phyloP scores from a whole-genome alignment of 257 asterid species.

The Gentiana macrophylla region DNA sequence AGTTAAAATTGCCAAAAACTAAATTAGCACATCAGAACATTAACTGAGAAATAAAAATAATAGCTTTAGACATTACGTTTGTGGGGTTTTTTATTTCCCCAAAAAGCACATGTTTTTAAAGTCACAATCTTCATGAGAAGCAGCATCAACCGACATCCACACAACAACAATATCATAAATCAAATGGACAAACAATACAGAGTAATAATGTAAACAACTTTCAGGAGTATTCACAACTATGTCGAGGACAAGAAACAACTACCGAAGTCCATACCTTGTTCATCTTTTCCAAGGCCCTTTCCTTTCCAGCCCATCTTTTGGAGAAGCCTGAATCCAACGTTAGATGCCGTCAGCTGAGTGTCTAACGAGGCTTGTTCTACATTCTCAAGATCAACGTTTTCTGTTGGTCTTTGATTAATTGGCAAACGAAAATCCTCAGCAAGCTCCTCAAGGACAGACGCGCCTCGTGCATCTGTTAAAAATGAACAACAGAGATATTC shows the following conservation, averaged over 20 bases:
- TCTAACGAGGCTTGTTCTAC: constrained; percentile 97
- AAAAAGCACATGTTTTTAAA: background rate
- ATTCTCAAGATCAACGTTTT: constrained; percentile 78
- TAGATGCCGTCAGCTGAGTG: constrained; percentile 62
- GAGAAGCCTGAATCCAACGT: constrained; percentile 83
- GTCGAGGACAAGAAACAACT: too few relatives aligned
- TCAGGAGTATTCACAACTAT: too few relatives aligned
- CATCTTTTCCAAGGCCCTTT: constrained; percentile 94
- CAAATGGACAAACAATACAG: too few relatives aligned
- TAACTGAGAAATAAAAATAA: too few relatives aligned
- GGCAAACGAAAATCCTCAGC: constrained; percentile 90
- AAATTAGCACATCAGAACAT: too few relatives aligned
- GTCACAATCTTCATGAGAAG: background rate
- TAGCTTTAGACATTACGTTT: too few relatives aligned
- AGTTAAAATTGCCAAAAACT: constrained; percentile 3
- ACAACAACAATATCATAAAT: too few relatives aligned
- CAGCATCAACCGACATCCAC: too few relatives aligned
- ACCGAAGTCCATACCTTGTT: constrained; percentile 55
- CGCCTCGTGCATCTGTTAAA: constrained; percentile 50
- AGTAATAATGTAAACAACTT: too few relatives aligned
- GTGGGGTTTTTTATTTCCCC: too few relatives aligned
- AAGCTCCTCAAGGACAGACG: constrained; percentile 79
- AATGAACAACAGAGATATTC: background rate
- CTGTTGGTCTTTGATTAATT: constrained; percentile 67
- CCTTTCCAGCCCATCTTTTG: constrained; percentile 99